A percentile compares a stretch with the other conserved stretches of the same genome.
Conservation (phyloP, 2,329 filamentous ascomycete species). For the Microdochium nivale region DNA sequence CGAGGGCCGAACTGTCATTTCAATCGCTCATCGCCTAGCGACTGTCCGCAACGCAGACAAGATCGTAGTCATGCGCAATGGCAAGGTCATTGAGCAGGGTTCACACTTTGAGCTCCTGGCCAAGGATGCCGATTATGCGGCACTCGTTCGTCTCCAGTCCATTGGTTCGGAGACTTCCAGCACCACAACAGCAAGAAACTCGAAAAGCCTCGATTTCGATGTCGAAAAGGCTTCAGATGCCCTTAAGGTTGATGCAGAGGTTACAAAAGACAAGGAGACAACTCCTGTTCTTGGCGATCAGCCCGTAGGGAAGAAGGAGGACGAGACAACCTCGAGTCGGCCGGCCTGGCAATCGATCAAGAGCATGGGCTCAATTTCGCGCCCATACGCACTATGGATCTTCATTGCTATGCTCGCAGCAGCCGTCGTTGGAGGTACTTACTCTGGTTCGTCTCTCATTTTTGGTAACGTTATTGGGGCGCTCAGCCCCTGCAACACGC, state of each 20-base stretch:
- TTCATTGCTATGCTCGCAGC: constrained; percentile 31
- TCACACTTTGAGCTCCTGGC: constrained; percentile 49
- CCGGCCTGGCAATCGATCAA: constrained; percentile 29
- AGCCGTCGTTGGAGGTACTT: constrained; percentile 46
- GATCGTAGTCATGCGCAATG: constrained; percentile 56
- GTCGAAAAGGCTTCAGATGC: constrained; percentile 20
- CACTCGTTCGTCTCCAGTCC: constrained; percentile 19
- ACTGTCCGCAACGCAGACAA: constrained; percentile 55
- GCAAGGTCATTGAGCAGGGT: constrained; percentile 52
- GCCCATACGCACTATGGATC: constrained; percentile 29
- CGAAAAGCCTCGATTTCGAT: constrained; percentile 25
- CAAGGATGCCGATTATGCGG: constrained; percentile 20
- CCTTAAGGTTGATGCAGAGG: constrained; percentile 2
- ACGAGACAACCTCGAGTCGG: background rate
- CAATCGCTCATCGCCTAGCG: constrained; percentile 54
- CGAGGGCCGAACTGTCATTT: constrained; percentile 48
- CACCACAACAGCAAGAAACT: constrained; percentile 16
- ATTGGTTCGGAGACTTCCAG: constrained; percentile 24
- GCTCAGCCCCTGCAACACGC: constrained; percentile 38
- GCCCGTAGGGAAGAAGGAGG: constrained; percentile 3
- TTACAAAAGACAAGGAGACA: constrained; percentile 5
- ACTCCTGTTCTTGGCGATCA: constrained; percentile 5
- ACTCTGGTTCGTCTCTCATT: constrained; percentile 44
- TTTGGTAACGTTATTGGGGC: constrained; percentile 42
- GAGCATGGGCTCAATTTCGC: constrained; percentile 25